These are phyloP conservation scores for Penicillium crystallinum DNA, from an alignment of 495 filamentous ascomycete species.

Conservation along the genomic window DNA sequence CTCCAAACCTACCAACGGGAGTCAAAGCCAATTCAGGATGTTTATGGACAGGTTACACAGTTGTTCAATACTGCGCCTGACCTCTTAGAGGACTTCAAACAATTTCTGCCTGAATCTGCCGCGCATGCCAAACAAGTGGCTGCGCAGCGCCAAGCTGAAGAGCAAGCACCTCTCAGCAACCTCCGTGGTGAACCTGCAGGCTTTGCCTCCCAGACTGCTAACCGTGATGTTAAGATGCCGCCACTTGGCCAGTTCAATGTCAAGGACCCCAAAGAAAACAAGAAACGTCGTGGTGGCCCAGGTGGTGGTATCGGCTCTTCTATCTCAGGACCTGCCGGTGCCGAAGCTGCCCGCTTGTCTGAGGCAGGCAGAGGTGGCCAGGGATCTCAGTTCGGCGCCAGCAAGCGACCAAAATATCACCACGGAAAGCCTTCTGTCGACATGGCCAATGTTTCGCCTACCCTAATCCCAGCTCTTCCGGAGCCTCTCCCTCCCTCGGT, in stretches of 20 bases:
- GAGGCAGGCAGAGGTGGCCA: slow-evolving; percentile 31
- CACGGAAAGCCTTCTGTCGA: slow-evolving; percentile 61
- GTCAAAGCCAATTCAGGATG: slow-evolving; percentile 96
- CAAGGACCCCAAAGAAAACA: slow-evolving; percentile 63
- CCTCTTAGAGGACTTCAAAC: slow-evolving; percentile 96
- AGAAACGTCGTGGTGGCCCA: slow-evolving; percentile 62
- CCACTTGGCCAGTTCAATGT: slow-evolving; percentile 92
- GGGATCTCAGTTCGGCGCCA: slow-evolving; percentile 35
- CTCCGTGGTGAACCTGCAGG: slow-evolving; percentile 49
- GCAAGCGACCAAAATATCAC: slow-evolving; percentile 60
- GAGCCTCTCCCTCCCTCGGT: slow-evolving; percentile 72
- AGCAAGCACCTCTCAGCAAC: slow-evolving; percentile 49
- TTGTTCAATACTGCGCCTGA: slow-evolving; percentile 94
- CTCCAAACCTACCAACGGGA: slow-evolving; percentile 98
- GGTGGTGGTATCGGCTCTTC: slow-evolving; percentile 28
- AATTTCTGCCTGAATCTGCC: slow-evolving; percentile 95
- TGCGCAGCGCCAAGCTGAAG: slow-evolving; percentile 41
- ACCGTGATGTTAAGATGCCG: slow-evolving; percentile 69
- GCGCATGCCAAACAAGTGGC: slow-evolving; percentile 68
- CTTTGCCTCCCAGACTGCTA: slow-evolving; percentile 45
- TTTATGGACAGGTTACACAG: slow-evolving; percentile 94
- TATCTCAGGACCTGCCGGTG: slow-evolving; percentile 27
- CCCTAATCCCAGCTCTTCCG: slow-evolving; percentile 78
- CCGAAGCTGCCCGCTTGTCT: slow-evolving; percentile 33
- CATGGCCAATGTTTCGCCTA: slow-evolving; percentile 71